Evolutionary conservation across 345 rosid species (phyloP), one percentile per base, ranked within the genome.

Genomic region (Arabidopsis arenosa): DNA sequence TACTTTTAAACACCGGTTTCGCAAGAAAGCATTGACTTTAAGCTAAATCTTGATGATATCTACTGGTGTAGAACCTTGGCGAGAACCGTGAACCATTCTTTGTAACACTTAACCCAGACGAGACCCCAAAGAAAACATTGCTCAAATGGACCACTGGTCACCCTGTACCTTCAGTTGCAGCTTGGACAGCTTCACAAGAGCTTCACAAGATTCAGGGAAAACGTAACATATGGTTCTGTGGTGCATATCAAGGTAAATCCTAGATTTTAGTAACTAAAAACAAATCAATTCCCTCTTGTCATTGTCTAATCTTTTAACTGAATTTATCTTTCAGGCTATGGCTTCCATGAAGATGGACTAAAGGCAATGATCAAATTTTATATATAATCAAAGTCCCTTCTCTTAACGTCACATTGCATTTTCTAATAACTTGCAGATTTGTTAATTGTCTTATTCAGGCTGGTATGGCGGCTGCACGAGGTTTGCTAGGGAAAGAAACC

Each of bases 311-410:
- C 47, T 60, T 58, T 4, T 71, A 67, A 6, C 47, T 17, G 44
- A 23, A 43, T 47, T 39, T 18, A 23, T 71, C 39, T 82, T 80
- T 82, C 88, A 92, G 98, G 98, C 48, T 90, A 92, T 77, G 99
- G 97, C 72, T 94, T 92, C 82, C 99, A 92, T 78, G 97, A 94
- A 82, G 97, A 94, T 55, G 96, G 97, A 71, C 79, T 94, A 37
- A 94, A 90, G 97, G 97, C 79, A 86, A 74, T 5, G 9, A 58
- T 59, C 43, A 48, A 37, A 2, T 23, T 15, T 41, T 52, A 56
- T 45, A 56, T 45, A 55, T 9, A 30, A 57, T 1, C 51, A 17
- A 33, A 33, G 15, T 1, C 10, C 1, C 6, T 28, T 8, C 15
- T 32, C 47, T 23, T 17, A 5, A 11, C 44, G 7, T 11, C 7